Conservation (phyloP, 805 yeast species). For the Yarrowia sp. region DNA sequence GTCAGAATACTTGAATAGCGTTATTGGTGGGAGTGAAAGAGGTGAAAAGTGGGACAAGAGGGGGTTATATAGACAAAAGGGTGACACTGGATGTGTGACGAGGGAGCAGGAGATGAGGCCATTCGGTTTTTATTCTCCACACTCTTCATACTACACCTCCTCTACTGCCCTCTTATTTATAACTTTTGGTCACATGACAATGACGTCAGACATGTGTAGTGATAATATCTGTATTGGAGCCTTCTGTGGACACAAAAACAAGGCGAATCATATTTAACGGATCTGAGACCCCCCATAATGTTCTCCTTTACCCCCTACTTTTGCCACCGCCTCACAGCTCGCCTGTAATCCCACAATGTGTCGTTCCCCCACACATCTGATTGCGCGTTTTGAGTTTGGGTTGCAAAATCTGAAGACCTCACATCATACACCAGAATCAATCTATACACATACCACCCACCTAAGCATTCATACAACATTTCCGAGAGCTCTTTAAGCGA, state of each 20-base stretch:
- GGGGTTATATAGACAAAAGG: background rate
- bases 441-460: conserved; percentile 2
- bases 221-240: background rate
- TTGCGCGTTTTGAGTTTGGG: conserved; percentile 35
- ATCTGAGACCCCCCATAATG: background rate
- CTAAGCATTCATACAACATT: conserved; percentile 5
- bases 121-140: background rate
- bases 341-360: background rate
- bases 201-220: conserved; percentile 11
- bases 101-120: too few relatives aligned
- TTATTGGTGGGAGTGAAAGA: too few relatives aligned
- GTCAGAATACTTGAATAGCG: too few relatives aligned
- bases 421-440: conserved; percentile 29
- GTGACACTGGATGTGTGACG: too few relatives aligned
- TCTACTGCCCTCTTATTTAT: background rate
- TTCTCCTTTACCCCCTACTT: background rate
- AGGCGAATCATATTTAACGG: background rate
- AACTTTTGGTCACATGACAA: conserved; percentile 27
- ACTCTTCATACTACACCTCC: background rate
- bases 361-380: conserved; percentile 31
- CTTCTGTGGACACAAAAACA: conserved; percentile 1
- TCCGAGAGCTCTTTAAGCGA: background rate
- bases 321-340: background rate
- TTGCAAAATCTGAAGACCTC: conserved; percentile 37
- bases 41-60: background rate